phyloP scores from a whole-genome alignment of 179 eudicot genomes.

The Sideroxylon spinosum region DNA sequence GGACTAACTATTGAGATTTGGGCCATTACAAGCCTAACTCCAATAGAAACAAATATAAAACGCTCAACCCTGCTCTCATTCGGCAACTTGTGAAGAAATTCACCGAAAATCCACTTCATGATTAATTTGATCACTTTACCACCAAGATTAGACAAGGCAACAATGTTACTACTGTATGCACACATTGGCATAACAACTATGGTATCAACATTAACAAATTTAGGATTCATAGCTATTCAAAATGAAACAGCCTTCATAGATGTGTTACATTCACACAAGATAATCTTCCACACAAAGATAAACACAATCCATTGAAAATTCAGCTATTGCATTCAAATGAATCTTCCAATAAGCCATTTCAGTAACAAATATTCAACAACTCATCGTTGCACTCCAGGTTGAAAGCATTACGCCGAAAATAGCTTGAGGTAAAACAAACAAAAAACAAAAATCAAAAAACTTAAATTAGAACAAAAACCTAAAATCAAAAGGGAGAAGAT shows the following conservation, averaged over 20 bases:
- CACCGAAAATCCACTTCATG: not conserved
- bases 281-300: not conserved
- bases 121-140: not conserved
- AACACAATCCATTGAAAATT: not conserved
- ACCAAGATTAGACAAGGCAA: not conserved
- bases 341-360: not conserved
- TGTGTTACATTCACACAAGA: not conserved
- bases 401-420: too few species aligned
- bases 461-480: too few species aligned
- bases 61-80: not conserved
- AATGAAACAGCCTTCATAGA: not conserved
- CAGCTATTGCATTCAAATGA: not conserved
- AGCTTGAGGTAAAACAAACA: too few species aligned
- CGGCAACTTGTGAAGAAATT: not conserved
- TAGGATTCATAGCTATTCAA: not conserved
- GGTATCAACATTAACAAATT: not conserved
- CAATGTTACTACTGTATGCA: not conserved
- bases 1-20: not conserved
- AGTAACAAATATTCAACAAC: not conserved
- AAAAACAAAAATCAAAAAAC: too few species aligned
- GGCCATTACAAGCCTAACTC: not conserved
- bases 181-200: not conserved
- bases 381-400: too few species aligned
- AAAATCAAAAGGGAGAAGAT: too few species aligned
- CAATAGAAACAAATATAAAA: not conserved